Conservation (phyloP, 805 yeast genomes). For the Schwanniomyces occidentalis region DNA sequence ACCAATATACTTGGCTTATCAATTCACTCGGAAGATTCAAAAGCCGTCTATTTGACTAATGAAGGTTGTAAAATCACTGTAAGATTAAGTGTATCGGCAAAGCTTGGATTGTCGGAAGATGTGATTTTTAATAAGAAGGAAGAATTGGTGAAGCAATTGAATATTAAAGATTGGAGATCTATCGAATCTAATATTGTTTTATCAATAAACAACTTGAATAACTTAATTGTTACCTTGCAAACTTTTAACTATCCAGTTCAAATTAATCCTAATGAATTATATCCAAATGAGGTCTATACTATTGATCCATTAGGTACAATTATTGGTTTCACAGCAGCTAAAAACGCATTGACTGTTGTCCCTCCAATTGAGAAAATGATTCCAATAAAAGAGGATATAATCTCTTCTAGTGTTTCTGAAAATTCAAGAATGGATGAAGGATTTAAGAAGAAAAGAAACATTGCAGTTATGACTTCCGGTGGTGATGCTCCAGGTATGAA, state of each 20-base stretch:
- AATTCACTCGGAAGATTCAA: slow-evolving; percentile 20
- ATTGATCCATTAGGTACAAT: slow-evolving; percentile 84
- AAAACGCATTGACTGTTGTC: slow-evolving; percentile 55
- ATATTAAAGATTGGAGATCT: slow-evolving; percentile 51
- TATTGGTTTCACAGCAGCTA: slow-evolving; percentile 71
- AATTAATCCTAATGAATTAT: slow-evolving; percentile 67
- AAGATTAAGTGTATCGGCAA: slow-evolving; percentile 16
- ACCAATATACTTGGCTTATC: slow-evolving; percentile 39
- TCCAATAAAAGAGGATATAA: slow-evolving; percentile 16
- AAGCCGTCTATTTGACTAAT: slow-evolving; percentile 21
- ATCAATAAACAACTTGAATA: slow-evolving; percentile 41
- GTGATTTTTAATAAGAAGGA: slow-evolving; percentile 16
- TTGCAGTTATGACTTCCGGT: slow-evolving; percentile 97
- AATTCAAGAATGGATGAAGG: slow-evolving; percentile 15
- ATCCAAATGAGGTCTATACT: slow-evolving; percentile 73
- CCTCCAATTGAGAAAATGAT: slow-evolving; percentile 40
- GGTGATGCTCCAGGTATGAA: slow-evolving; percentile 99
- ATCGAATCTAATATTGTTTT: slow-evolving; percentile 46
- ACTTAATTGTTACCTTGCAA: slow-evolving; percentile 34
- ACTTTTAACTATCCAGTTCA: slow-evolving; percentile 43
- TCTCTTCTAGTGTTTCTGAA: slow-evolving; percentile 15
- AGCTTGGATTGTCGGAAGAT: slow-evolving; percentile 16
- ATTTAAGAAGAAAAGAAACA: slow-evolving; percentile 45
- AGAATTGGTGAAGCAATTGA: slow-evolving; percentile 15
- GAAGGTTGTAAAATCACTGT: slow-evolving; percentile 21